phyloP scores from a whole-genome alignment of 2,329 filamentous ascomycete genomes.

The Beauveria bassiana region DNA sequence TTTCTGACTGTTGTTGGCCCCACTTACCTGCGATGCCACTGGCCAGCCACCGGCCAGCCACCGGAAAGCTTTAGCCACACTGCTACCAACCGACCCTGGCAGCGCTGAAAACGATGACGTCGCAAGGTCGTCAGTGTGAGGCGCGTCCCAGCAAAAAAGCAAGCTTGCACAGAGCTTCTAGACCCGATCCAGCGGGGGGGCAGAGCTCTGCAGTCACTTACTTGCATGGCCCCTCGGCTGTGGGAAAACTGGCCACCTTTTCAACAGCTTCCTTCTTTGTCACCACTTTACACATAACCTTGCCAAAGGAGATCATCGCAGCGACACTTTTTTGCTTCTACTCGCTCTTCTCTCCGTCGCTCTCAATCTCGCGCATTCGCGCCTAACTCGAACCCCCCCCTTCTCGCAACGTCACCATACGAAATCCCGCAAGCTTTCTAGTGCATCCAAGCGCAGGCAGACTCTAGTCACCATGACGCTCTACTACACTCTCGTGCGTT shows the following conservation, averaged over 20 bases:
- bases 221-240: background rate
- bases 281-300: background rate
- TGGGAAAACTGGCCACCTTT: constrained; percentile 7
- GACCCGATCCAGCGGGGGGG: constrained; percentile 1
- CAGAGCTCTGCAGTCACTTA: background rate
- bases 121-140: constrained; percentile 3
- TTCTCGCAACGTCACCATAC: background rate
- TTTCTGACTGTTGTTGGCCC: too few species aligned
- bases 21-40: too few species aligned
- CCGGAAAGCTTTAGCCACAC: constrained; percentile 1
- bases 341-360: background rate
- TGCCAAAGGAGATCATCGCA: background rate
- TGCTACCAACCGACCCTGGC: background rate
- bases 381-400: background rate
- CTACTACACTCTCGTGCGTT: constrained; percentile 47
- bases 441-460: background rate
- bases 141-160: background rate
- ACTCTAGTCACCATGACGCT: constrained; percentile 43
- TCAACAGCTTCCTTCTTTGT: background rate
- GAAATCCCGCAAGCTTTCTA: background rate
- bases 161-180: constrained; percentile 6
- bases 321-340: background rate
- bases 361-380: background rate
- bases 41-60: background rate
- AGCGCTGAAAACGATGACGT: constrained; percentile 8